phyloP scores from a whole-genome alignment of 495 filamentous ascomycete genomes.

The Lasiosphaeriaceae sp. region DNA sequence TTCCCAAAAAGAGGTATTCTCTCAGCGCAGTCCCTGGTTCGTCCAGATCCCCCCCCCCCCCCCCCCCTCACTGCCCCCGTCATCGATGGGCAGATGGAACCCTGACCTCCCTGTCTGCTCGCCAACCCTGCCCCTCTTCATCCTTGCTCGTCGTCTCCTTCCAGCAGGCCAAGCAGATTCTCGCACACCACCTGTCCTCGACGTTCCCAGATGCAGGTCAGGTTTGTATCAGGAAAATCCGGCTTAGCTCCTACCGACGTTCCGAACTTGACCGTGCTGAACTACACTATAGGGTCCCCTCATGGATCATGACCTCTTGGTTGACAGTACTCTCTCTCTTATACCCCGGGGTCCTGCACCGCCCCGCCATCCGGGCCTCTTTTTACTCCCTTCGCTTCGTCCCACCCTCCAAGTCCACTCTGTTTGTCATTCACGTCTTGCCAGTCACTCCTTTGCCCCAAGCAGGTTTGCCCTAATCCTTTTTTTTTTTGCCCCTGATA shows the following conservation, averaged over 20 bases:
- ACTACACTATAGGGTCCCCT: conserved; percentile 33
- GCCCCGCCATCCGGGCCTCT: conserved; percentile 36
- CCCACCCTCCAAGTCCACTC: conserved; percentile 31
- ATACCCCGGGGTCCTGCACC: conserved; percentile 46
- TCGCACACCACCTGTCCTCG: conserved; percentile 43
- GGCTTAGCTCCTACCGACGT: conserved; percentile 51
- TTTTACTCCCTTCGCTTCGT: conserved; percentile 34
- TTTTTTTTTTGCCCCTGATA: conserved; percentile 26
- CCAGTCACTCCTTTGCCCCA: conserved; percentile 44
- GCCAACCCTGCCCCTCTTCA: conserved; percentile 15
- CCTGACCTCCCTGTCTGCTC: conserved; percentile 9
- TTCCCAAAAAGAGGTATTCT: conserved; percentile 15
- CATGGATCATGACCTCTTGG: conserved; percentile 33
- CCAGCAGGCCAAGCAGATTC: conserved; percentile 39
- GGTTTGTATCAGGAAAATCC: conserved; percentile 48
- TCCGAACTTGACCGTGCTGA: conserved; percentile 45
- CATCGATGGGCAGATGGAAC: conserved; percentile 46
- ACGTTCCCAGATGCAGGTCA: conserved; percentile 44
- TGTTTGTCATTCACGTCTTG: conserved; percentile 33
- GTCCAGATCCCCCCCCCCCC: conserved; percentile 13
- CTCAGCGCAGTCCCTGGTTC: conserved; percentile 22
- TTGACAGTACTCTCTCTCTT: conserved; percentile 37
- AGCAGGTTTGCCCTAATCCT: conserved; percentile 18
- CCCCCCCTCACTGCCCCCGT: conserved; percentile 26
- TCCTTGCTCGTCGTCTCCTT: conserved; percentile 38